Conservation (phyloP, 805 yeast genomes). For the Hanseniaspora jakobsenii region DNA sequence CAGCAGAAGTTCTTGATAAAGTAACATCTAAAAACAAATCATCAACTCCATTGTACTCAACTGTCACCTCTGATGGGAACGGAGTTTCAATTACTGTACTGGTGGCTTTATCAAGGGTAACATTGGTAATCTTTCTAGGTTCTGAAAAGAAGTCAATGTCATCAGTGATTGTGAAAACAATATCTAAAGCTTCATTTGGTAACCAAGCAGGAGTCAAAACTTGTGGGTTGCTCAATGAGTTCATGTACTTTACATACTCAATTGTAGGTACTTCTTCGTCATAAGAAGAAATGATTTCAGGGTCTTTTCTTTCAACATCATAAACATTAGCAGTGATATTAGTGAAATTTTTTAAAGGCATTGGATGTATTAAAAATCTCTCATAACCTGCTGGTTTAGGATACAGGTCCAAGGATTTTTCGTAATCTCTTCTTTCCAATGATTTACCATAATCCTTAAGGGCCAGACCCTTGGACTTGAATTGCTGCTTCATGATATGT, state of each 20-base stretch:
- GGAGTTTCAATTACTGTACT: slow-evolving; percentile 16
- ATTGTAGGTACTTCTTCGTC: slow-evolving; percentile 16
- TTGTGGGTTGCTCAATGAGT: slow-evolving; percentile 20
- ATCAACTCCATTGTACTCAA: slow-evolving; percentile 16
- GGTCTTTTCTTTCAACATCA: slow-evolving; percentile 11
- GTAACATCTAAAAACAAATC: slow-evolving; percentile 27
- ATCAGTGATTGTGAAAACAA: slow-evolving; percentile 22
- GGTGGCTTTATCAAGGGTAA: slow-evolving; percentile 12
- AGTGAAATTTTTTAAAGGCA: slow-evolving; percentile 9
- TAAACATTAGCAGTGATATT: slow-evolving; percentile 16
- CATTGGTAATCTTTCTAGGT: slow-evolving; percentile 1
- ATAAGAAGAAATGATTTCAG: slow-evolving; percentile 12
- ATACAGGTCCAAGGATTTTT: slow-evolving; percentile 12
- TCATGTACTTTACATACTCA: slow-evolving; percentile 22
- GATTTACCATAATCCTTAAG: slow-evolving; percentile 16
- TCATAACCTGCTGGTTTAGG: slow-evolving; percentile 14
- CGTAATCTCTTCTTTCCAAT: slow-evolving; percentile 16
- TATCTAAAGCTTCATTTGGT: slow-evolving; percentile 17
- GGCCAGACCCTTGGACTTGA: slow-evolving; percentile 15
- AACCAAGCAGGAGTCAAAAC: slow-evolving; percentile 21
- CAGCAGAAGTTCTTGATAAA: slow-evolving; percentile 19
- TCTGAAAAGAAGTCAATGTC: slow-evolving; percentile 12
- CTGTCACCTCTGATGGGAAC: slow-evolving; percentile 25
- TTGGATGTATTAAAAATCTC: slow-evolving; percentile 11
- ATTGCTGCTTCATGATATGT: slow-evolving; percentile 15